A percentile compares a stretch with the other conserved stretches of the same genome.
Evolutionary conservation across 306 rosid genomes (phyloP).

Genomic region (Senna siamea): DNA sequence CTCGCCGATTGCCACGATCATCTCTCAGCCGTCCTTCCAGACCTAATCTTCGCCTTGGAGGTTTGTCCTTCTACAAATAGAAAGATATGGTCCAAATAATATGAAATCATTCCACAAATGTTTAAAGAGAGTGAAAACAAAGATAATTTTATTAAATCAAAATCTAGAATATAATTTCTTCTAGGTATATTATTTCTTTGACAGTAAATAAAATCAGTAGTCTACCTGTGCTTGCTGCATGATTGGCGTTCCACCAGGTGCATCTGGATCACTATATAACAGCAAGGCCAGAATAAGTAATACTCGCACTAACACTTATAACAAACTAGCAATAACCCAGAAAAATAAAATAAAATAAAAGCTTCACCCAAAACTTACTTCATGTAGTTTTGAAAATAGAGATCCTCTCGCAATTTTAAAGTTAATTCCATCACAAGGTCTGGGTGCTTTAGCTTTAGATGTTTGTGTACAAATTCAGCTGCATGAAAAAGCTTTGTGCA

Average conservation of each 20-base stretch:
- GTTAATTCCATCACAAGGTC: conserved; percentile 84
- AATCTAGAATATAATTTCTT: conserved; percentile 3
- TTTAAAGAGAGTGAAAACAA: not conserved
- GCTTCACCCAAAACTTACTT: conserved; percentile 59
- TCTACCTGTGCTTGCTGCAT: conserved; percentile 94
- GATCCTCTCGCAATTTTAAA: conserved; percentile 82
- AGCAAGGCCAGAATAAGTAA: conserved; percentile 43
- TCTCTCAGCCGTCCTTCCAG: conserved; percentile 77
- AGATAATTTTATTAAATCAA: conserved; percentile 16
- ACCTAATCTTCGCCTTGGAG: conserved; percentile 73
- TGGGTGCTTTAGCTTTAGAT: conserved; percentile 88
- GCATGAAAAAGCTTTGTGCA: conserved; percentile 99
- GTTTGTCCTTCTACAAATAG: conserved; percentile 73
- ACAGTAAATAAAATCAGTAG: conserved; percentile 18
- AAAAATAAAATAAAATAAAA: conserved; percentile 2
- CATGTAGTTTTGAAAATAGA: conserved; percentile 92
- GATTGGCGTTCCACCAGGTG: conserved; percentile 97
- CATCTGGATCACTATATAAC: conserved; percentile 71
- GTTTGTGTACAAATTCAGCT: conserved; percentile 92
- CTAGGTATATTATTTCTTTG: not conserved
- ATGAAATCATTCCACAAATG: conserved; percentile 8
- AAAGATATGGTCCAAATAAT: conserved; percentile 6
- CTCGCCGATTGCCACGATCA: conserved; percentile 85
- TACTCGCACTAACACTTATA: conserved; percentile 26
- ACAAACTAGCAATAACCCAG: not conserved